Evolutionary conservation across 768 basidiomycete species (phyloP), one percentile per base, ranked within the genome.

Genomic region (Psilocybe cyanescens): DNA sequence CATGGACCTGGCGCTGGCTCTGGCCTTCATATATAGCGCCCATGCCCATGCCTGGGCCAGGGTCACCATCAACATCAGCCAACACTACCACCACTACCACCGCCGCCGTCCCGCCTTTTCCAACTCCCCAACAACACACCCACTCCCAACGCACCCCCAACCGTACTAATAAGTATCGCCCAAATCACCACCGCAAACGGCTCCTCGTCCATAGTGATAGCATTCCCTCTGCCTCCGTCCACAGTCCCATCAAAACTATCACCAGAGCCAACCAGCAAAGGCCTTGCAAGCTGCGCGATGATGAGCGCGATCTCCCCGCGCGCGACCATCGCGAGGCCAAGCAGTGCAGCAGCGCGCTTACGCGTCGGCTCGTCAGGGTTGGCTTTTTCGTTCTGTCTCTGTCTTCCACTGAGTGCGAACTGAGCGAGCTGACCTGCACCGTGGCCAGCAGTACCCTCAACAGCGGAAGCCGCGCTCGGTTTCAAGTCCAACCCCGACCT

Each of bases 281-380:
- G 75, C 14, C 72, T 67, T 0, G 78, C 76, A 17, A 83, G 73
- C 58, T 83, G 76, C 37, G 85, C 83, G 31, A 89, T 81, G 33
- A 88, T 83, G 50, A 90, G 76, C 11, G 86, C 87, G 29, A 90
- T 88, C 71, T 90, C 88, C 1, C 89, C 89, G 2, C 89, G 80
- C 0, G 88, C 83, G 37, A 89, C 81, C 82, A 90, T 85, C 0
- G 86, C 86, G 3, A 85, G 68, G 0, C 84, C 83, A 17, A 88
- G 73, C 41, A 87, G 74, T 9, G 72, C 56, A 1, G 78, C 76
- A 4, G 75, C 71, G 1, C 68, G 72, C 0, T 64, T 33, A 45
- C 58, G 74, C 7, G 67, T 63, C n/a, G 64, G 57, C 8, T 60
- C 61, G 4, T 55, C n/a, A 16, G 39, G 5, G 46, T 5, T 11